Conservation (phyloP, 2,329 filamentous ascomycete species). For the Ramichloridium luteum region DNA sequence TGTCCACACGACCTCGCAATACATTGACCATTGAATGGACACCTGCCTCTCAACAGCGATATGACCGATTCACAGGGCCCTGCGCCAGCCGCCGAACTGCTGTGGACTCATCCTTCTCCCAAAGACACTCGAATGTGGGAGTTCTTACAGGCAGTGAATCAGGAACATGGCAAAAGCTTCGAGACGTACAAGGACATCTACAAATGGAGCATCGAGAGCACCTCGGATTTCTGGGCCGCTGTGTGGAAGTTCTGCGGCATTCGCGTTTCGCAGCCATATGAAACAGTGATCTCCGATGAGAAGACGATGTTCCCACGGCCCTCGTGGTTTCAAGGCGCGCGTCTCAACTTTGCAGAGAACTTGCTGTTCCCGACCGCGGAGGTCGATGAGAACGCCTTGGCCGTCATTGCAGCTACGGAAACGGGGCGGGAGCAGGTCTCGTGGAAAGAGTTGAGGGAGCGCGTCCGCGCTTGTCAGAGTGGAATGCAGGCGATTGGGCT, state of each 20-base stretch:
- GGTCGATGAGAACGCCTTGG: slow-evolving; percentile 48
- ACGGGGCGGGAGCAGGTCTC: slow-evolving; percentile 51
- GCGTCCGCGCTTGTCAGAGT: slow-evolving; percentile 60
- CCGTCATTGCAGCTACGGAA: slow-evolving; percentile 75
- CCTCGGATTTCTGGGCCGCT: slow-evolving; percentile 70
- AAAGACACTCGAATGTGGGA: slow-evolving; percentile 33
- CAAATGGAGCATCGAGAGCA: slow-evolving; percentile 69
- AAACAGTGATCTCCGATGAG: slow-evolving; percentile 53
- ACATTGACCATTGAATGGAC: no score
- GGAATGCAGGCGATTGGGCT: slow-evolving; percentile 58
- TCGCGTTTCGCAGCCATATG: slow-evolving; percentile 50
- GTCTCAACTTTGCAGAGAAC: slow-evolving; percentile 90
- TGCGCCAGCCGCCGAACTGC: slow-evolving; percentile 9
- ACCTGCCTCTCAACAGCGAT: no score
- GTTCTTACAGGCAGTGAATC: slow-evolving; percentile 49
- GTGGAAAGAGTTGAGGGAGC: slow-evolving; percentile 70
- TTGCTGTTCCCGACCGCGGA: slow-evolving; percentile 61
- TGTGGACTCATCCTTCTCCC: slow-evolving; percentile 30
- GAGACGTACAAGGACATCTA: slow-evolving; percentile 63
- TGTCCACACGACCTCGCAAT: no score
- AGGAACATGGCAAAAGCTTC: slow-evolving; percentile 52
- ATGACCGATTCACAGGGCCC: no score
- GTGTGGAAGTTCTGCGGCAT: slow-evolving; percentile 76
- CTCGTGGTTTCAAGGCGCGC: slow-evolving; percentile 66
- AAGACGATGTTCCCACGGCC: slow-evolving; percentile 76